Evolutionary conservation across 768 basidiomycete species (phyloP).

Genomic region (Symmetrospora coprosmae): DNA sequence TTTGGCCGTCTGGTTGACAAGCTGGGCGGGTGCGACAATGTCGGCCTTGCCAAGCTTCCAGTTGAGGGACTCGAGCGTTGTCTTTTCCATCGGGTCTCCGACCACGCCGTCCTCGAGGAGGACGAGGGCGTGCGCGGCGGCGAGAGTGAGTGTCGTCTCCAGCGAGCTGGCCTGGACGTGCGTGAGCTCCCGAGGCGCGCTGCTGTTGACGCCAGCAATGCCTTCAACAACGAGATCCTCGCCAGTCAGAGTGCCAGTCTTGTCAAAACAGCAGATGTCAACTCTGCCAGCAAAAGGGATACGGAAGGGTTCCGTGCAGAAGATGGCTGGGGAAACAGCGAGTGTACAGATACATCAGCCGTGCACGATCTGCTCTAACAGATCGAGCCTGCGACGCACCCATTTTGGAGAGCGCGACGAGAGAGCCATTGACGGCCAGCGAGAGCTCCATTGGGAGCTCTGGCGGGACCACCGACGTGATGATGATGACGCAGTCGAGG

Average conservation of each 20-base stretch:
- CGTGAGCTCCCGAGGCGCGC: conserved; percentile 52
- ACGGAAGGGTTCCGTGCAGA: conserved; percentile 97
- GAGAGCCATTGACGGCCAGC: conserved; percentile 82
- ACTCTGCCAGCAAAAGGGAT: conserved; percentile 91
- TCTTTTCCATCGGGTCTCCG: conserved; percentile 99
- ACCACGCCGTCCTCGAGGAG: conserved; percentile 83
- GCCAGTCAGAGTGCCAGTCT: conserved; percentile 96
- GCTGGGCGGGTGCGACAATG: not conserved
- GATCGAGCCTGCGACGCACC: conserved; percentile 44
- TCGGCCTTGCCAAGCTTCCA: conserved; percentile 61
- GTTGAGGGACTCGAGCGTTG: conserved; percentile 73
- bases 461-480: conserved; percentile 94
- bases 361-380: not conserved
- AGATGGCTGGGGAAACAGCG: conserved; percentile 68
- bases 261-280: conserved; percentile 98
- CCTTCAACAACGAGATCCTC: conserved; percentile 91
- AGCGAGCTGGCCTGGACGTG: conserved; percentile 60
- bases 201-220: conserved; percentile 52
- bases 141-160: conserved; percentile 74
- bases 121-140: conserved; percentile 88
- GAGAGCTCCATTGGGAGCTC: conserved; percentile 97
- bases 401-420: conserved; percentile 83
- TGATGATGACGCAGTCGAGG: conserved; percentile 86
- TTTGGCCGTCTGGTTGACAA: conserved; percentile 41
- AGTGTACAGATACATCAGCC: not conserved